Evolutionary conservation across 202 grass and related monocot species (phyloP).

Genomic region (Setaria italica): DNA sequence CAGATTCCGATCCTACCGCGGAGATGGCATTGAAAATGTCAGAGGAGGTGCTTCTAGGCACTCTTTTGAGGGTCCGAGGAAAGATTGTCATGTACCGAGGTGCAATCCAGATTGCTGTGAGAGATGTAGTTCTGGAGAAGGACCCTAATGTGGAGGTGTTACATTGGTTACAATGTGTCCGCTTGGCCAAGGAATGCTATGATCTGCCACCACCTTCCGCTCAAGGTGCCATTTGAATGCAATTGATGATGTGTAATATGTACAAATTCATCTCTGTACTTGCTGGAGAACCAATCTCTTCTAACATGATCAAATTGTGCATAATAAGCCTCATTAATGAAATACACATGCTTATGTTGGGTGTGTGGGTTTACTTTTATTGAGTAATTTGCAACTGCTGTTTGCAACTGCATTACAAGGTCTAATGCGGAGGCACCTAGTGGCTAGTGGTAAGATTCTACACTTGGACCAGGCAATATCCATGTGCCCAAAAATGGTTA

Average conservation of each 20-base stretch:
- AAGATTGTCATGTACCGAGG: constrained; percentile 62
- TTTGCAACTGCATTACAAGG: constrained; percentile 33
- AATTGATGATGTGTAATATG: constrained; percentile 30
- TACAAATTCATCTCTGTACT: constrained; percentile 26
- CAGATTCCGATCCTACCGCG: constrained; percentile 49
- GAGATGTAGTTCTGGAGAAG: constrained; percentile 71
- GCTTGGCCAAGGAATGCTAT: constrained; percentile 65
- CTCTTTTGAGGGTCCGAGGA: constrained; percentile 63
- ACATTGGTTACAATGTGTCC: constrained; percentile 70
- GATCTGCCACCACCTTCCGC: constrained; percentile 39
- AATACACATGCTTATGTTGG: background rate
- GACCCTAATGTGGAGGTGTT: constrained; percentile 74
- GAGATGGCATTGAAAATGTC: constrained; percentile 58
- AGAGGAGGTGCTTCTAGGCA: constrained; percentile 51
- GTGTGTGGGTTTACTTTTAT: background rate
- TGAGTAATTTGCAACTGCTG: background rate
- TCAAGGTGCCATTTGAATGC: constrained; percentile 19
- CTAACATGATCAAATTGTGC: constrained; percentile 19
- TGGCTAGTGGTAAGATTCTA: background rate
- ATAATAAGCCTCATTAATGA: constrained; percentile 4
- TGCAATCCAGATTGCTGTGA: constrained; percentile 61
- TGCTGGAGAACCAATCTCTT: constrained; percentile 30
- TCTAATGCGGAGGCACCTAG: constrained; percentile 21
- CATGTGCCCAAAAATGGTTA: background rate
- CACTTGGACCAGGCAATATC: background rate